Evolutionary conservation across 306 rosid species (phyloP), one percentile per base, ranked within the genome.

Genomic region (Betula pendula): DNA sequence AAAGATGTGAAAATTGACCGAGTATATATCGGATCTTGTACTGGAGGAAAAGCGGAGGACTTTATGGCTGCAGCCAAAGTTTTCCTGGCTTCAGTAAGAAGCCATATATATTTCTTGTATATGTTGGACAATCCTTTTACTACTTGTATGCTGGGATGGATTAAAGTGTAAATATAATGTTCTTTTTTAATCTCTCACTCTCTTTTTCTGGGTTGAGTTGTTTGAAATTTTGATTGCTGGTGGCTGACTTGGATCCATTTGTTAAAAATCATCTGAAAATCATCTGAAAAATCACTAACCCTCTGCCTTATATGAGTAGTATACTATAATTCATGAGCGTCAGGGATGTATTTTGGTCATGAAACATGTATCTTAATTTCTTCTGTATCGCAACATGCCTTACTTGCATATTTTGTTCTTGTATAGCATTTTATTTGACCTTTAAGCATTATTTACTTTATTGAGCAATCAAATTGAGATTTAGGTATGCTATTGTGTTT

Each of bases 21-120:
- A 76, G 97, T 92, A 44, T 95, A 92, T 78, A 89, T 95, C 25
- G 97, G 99, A 75, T 95, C 99, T 74, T 95, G 99, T 72, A 95
- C 99, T 2, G 99, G 90, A 22, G 97, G 98, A 6, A 91, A 93
- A 89, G 91, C 92, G 0, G 91, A 91, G 85, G 97, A 93, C 83
- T 93, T 93, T 73, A 81, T 93, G 81, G 97, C 97, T 67, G 90
- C 91, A 2, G 98, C 98, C 20, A 91, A 81, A 91, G 85, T 93
- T 73, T 88, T 93, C 69, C 87, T 80, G 67, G 97, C 97, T 58
- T 87, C 98, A 5, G 97, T 93, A 85, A 84, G 85, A 71, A 75
- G 45, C 73, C 83, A 27, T 71, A 72, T 69, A 75, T 62, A 70
- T 62, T 69, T 79, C 8, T 68, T 81, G n/a, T 29, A 65, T 65